Evolutionary conservation across 129 eudicot genomes (phyloP).

Genomic region (Dittrichia graveolens): DNA sequence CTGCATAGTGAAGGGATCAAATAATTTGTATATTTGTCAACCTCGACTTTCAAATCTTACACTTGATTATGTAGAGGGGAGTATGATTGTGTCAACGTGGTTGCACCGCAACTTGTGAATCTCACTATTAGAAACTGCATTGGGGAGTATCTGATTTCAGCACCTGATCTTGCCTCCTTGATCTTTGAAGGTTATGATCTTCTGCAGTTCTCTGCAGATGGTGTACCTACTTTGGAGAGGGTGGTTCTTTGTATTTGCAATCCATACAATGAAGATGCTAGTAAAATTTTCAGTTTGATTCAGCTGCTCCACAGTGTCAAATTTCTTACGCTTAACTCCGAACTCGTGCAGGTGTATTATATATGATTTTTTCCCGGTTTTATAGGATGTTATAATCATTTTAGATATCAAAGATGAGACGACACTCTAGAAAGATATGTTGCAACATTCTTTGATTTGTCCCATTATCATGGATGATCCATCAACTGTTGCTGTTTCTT

Average conservation of each 20-base stretch:
- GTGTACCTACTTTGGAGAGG: constrained; percentile 17
- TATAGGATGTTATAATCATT: too few relatives aligned
- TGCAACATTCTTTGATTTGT: too few relatives aligned
- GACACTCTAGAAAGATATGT: too few relatives aligned
- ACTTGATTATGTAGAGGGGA: not conserved
- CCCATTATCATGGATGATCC: too few relatives aligned
- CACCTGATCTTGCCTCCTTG: constrained; percentile 27
- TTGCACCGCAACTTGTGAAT: constrained; percentile 17
- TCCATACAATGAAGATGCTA: not conserved
- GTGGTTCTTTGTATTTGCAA: not conserved
- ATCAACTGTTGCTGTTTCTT: too few relatives aligned
- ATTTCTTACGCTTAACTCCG: constrained; percentile 21
- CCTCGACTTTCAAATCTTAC: constrained; percentile 16
- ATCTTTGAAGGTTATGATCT: not conserved
- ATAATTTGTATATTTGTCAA: constrained; percentile 2
- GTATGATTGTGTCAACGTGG: constrained; percentile 18
- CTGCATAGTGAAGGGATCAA: not conserved
- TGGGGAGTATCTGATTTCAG: not conserved
- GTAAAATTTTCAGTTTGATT: not conserved
- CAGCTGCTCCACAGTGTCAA: constrained; percentile 7
- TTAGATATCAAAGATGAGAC: too few relatives aligned
- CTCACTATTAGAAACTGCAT: not conserved
- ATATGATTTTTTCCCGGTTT: too few relatives aligned
- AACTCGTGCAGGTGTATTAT: constrained; percentile 21
- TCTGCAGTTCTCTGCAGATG: not conserved